Conservation (phyloP, 495 filamentous ascomycete species). For the Penicillium argentinense region DNA sequence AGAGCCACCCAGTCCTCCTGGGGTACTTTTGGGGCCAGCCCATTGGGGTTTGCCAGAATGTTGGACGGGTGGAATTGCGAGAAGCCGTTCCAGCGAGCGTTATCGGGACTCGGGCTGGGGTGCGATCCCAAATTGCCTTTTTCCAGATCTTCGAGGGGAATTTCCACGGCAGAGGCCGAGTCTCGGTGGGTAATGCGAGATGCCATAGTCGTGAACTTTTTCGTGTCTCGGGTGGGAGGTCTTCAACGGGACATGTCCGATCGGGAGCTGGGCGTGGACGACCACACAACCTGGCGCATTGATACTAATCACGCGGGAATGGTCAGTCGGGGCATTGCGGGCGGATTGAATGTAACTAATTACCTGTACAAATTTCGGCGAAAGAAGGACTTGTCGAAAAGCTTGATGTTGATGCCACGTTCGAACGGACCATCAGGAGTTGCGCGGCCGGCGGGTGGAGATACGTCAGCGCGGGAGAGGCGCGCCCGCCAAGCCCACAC, state of each 20-base stretch:
- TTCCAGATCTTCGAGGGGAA: slow-evolving; percentile 37
- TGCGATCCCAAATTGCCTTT: slow-evolving; percentile 17
- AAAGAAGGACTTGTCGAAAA: too few relatives aligned
- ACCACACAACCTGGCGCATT: neutral
- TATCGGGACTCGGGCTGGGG: neutral
- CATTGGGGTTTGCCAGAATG: slow-evolving; percentile 27
- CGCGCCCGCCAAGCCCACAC: too few relatives aligned
- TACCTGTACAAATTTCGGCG: too few relatives aligned
- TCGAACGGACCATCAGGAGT: neutral
- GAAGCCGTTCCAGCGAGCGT: slow-evolving; percentile 25
- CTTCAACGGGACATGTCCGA: neutral
- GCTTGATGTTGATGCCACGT: neutral
- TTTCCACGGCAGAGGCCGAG: slow-evolving; percentile 26
- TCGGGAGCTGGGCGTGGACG: neutral
- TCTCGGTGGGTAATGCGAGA: slow-evolving; percentile 9
- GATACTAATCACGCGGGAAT: neutral
- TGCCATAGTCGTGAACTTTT: slow-evolving; percentile 11
- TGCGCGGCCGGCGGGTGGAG: neutral
- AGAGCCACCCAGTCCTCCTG: slow-evolving; percentile 33
- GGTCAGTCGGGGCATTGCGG: neutral
- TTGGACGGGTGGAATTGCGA: slow-evolving; percentile 32
- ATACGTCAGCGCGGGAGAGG: slow-evolving; percentile 1
- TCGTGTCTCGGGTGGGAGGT: neutral
- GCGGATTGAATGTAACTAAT: too few relatives aligned
- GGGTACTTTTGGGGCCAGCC: slow-evolving; percentile 16